Evolutionary conservation across 1,284 basidiomycete genomes (phyloP), one percentile per base, ranked within the genome.

Genomic region (Cryptococcus wingfieldii): DNA sequence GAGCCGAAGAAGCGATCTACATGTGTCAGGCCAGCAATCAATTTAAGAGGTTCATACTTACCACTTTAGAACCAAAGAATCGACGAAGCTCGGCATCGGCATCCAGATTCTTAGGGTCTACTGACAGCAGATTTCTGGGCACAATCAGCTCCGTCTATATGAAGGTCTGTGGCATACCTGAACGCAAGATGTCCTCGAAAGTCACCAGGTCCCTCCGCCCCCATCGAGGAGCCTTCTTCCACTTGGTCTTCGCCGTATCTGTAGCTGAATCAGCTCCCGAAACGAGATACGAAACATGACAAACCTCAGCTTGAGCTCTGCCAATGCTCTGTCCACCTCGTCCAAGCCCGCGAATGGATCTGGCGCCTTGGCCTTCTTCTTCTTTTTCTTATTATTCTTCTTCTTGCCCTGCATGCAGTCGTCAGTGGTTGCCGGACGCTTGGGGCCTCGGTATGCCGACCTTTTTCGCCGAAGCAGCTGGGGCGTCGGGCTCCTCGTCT

Each of bases 61-160:
- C 83, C 52, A 95, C 90, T 70, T 87, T 89, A 7, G 89, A 83
- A 1, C 93, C 93, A 67, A 97, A 97, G 81, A 96, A 94, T 60
- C 85, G 87, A 55, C 88, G 85, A 75, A 96, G 83, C 72, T 97
- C 93, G 0, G 86, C 86, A 55, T 94, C 90, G 10, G 86, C 82
- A 59, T 96, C 91, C 16, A 96, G 83, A 65, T 90, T 82, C 51
- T 86, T 80, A 1, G 86, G 78, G 0, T 89, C 90, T 5, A 93
- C 84, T 0, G 86, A 79, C 5, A 95, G 80, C 1, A 94, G 81
- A 37, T 81, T 73, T 4, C 84, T 70, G 28, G 9, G 8, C 8
- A n/a, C 18, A 25, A 34, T 51, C 53, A 51, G 37, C 49, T 50
- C 43, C 27, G 41, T 19, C 34, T 16, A 23, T 19, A 47, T 37